A percentile compares a stretch with the other conserved stretches of the same genome.
These are phyloP conservation scores for Chondrus crispus DNA, from an alignment of 23 red algal species.

Conservation along the genomic window DNA sequence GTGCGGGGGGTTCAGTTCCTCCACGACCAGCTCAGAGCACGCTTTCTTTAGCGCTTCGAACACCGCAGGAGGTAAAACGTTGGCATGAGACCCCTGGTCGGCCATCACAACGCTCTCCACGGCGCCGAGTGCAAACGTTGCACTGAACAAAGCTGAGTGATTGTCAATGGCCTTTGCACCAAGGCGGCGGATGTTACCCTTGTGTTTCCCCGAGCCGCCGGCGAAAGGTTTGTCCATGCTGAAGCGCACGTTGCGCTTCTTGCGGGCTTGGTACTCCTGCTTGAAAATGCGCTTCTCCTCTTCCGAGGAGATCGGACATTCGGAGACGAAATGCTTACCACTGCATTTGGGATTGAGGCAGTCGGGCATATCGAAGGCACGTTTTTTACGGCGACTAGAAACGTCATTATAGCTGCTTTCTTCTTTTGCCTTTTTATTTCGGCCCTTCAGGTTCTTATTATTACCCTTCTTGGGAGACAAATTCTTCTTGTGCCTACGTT, in stretches of 20 bases:
- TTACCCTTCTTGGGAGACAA: background rate
- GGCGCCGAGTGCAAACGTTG: background rate
- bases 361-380: background rate
- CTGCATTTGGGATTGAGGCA: constrained; percentile 28
- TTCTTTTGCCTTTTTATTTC: background rate
- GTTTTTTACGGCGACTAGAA: background rate
- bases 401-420: background rate
- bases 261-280: background rate
- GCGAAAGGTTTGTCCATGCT: background rate
- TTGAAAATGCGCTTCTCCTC: background rate
- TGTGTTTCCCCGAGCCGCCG: background rate
- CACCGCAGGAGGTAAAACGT: background rate
- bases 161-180: background rate
- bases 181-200: background rate
- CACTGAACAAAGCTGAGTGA: background rate
- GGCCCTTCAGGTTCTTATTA: background rate
- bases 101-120: background rate
- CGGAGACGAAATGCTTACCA: background rate
- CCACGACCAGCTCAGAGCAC: background rate
- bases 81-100: background rate
- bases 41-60: background rate
- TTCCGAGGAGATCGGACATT: background rate
- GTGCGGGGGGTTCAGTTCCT: background rate
- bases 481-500: background rate
- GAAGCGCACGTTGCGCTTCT: background rate